A percentile compares a stretch with the other conserved stretches of the same genome.
Evolutionary conservation across 345 rosid genomes (phyloP).

Genomic region (Populus deltoides): DNA sequence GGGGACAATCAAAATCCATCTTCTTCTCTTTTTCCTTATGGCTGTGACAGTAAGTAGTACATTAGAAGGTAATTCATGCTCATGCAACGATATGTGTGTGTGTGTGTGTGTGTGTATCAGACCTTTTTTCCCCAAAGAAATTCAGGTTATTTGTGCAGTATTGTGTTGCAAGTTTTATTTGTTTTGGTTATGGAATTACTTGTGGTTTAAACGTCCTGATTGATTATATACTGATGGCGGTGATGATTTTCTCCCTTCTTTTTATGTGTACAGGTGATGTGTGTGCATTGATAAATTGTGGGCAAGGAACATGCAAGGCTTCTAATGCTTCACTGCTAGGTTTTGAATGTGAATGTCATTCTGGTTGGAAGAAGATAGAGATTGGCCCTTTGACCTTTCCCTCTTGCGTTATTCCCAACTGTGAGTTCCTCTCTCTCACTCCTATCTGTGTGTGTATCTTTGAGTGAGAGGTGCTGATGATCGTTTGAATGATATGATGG

Average conservation of each 20-base stretch:
- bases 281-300: slow-evolving; percentile 28
- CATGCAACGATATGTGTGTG: not conserved
- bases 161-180: not conserved
- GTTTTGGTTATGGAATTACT: not conserved
- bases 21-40: slow-evolving; percentile 17
- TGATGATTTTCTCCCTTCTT: not conserved
- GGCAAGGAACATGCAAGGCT: slow-evolving; percentile 36
- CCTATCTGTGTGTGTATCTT: not conserved
- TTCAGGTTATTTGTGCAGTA: not conserved
- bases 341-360: slow-evolving; percentile 39
- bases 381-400: slow-evolving; percentile 32
- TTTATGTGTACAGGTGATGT: slow-evolving; percentile 8
- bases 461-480: not conserved
- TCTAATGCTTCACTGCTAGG: slow-evolving; percentile 3
- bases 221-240: not conserved
- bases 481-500: not conserved
- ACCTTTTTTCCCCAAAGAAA: not conserved
- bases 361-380: slow-evolving; percentile 50
- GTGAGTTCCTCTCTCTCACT: slow-evolving; percentile 24
- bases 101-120: not conserved
- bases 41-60: not conserved
- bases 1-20: slow-evolving; percentile 10
- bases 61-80: slow-evolving; percentile 10
- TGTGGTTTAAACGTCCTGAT: not conserved
- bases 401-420: slow-evolving; percentile 44